phyloP scores from a whole-genome alignment of 345 rosid genomes.

The Streptanthus diversifolius region DNA sequence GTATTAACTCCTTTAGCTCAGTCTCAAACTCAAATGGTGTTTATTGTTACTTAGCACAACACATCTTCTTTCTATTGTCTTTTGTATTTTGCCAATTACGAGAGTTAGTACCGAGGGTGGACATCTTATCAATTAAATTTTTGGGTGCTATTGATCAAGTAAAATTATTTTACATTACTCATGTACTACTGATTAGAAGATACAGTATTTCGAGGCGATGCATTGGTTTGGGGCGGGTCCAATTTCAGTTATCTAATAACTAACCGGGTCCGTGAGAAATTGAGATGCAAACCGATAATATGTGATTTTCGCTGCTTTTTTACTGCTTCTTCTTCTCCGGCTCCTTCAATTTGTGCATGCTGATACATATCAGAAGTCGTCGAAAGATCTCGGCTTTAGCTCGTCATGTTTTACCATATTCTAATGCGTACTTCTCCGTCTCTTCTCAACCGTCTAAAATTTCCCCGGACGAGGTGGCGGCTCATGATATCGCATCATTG shows the following conservation, averaged over 20 bases:
- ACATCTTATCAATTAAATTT: not conserved
- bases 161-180: not conserved
- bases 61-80: not conserved
- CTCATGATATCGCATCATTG: conserved; percentile 23
- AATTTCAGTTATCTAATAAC: not conserved
- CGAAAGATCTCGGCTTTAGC: conserved; percentile 27
- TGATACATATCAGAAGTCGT: conserved; percentile 23
- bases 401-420: conserved; percentile 4
- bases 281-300: not conserved
- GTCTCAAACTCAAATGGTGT: not conserved
- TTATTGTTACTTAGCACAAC: not conserved
- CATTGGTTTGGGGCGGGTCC: not conserved
- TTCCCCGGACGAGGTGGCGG: conserved; percentile 5
- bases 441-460: conserved; percentile 11
- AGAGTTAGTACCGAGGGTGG: not conserved
- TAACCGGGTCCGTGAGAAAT: not conserved
- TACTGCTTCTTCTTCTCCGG: not conserved
- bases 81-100: conserved; percentile 2
- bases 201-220: not conserved
- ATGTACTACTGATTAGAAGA: not conserved
- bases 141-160: not conserved
- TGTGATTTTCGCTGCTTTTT: not conserved
- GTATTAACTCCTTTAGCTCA: not conserved
- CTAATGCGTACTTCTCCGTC: conserved; percentile 5
- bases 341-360: conserved; percentile 34